These are phyloP conservation scores for Neurospora sublineolata DNA, from an alignment of 495 filamentous ascomycete species.

Conservation along the genomic window DNA sequence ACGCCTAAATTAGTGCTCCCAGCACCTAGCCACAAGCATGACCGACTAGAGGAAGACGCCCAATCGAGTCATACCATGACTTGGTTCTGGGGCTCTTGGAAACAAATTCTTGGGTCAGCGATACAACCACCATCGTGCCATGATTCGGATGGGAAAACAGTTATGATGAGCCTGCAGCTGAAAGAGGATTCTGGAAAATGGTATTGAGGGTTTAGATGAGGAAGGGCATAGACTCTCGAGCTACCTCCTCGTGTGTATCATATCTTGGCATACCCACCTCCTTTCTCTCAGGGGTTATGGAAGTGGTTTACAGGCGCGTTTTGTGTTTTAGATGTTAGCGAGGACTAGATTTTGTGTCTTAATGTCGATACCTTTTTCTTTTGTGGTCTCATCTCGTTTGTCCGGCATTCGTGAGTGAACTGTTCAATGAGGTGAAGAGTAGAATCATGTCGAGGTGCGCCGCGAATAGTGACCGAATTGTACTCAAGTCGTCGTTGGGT, in stretches of 20 bases:
- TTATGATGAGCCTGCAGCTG: not conserved
- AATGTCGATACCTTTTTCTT: not conserved
- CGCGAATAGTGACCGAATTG: not conserved
- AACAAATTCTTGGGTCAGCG: not conserved
- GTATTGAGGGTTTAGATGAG: not conserved
- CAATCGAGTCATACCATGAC: not conserved
- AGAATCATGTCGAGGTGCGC: not conserved
- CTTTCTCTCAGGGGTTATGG: not conserved
- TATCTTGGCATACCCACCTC: not conserved
- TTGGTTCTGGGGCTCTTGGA: not conserved
- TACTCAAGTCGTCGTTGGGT: not conserved
- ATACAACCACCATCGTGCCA: not conserved
- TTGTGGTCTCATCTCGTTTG: not conserved
- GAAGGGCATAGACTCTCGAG: not conserved
- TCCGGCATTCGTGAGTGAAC: not conserved
- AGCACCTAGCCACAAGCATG: not conserved
- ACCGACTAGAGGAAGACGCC: not conserved
- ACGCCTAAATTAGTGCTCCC: conserved; percentile 6
- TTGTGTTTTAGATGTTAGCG: not conserved
- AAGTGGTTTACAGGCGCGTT: not conserved
- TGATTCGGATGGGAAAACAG: not conserved
- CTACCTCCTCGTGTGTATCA: not conserved
- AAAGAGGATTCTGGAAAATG: not conserved
- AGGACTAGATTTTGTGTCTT: not conserved
- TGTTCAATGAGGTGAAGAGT: not conserved